A percentile compares a stretch with the other conserved stretches of the same genome.
phyloP scores from a whole-genome alignment of 306 rosid species.

The Morella rubra region DNA sequence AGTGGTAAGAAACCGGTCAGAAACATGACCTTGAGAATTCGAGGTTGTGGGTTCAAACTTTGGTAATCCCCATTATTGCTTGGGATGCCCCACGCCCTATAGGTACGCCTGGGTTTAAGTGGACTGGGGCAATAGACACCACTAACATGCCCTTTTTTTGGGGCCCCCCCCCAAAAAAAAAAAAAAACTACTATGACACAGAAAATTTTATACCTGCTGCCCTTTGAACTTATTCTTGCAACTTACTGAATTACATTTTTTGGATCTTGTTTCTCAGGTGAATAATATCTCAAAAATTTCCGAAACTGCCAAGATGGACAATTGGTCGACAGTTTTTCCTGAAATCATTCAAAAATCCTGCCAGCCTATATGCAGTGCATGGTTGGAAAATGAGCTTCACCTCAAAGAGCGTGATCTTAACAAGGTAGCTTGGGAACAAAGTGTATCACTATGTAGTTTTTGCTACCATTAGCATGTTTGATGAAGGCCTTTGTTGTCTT shows the following conservation, averaged over 20 bases:
- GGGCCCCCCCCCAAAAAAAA: too few species aligned
- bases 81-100: too few species aligned
- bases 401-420: conserved; percentile 43
- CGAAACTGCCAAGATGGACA: conserved; percentile 38
- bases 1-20: too few species aligned
- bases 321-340: conserved; percentile 53
- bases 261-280: conserved; percentile 51
- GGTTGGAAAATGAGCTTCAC: conserved; percentile 75
- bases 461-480: conserved; percentile 17
- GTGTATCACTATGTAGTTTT: conserved; percentile 12
- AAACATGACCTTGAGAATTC: too few species aligned
- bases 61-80: too few species aligned
- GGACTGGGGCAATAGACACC: too few species aligned
- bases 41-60: too few species aligned
- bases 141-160: too few species aligned
- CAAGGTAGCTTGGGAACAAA: conserved; percentile 47
- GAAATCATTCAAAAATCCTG: conserved; percentile 54
- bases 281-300: conserved; percentile 45
- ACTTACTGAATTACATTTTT: not conserved
- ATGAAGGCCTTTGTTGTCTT: conserved; percentile 24
- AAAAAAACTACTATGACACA: not conserved
- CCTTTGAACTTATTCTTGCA: not conserved
- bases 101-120: too few species aligned
- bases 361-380: conserved; percentile 55
- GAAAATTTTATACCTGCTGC: not conserved